Evolutionary conservation across 2,329 filamentous ascomycete species (phyloP), one percentile per base, ranked within the genome.

Genomic region (Trichophyton mentagrophytes): DNA sequence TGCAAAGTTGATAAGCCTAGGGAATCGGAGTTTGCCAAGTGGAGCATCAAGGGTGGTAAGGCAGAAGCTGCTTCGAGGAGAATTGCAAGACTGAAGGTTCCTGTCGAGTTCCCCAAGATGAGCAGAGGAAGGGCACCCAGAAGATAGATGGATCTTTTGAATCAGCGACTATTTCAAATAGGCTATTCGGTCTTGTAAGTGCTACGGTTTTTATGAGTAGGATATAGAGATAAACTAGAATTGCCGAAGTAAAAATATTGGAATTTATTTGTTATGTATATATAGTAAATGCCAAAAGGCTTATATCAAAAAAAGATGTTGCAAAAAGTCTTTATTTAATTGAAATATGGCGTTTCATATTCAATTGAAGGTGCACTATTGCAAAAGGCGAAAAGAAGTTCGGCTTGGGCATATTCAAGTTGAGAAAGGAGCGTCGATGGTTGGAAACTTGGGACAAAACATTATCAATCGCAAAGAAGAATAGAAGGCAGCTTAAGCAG

Each of bases 71-170:
- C 74, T 20, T 70, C 72, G 8, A 71, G 69, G 58, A 75, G 80
- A 62, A 76, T 91, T 57, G 90, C 88, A 11, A 84, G 84, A 66
- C 76, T 97, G 67, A 83, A 81, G 67, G 73, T 96, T 64, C 93
- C 93, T 2, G 76, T 96, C 55, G 81, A 85, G 62, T 96, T 96
- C 71, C 93, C 92, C 1, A 90, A 87, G 76, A 70, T 75, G 56
- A 76, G 68, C 69, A 74, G 69, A 66, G 72, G 70, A 63, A 74
- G 69, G 63, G 68, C 15, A 15, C 22, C 38, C 6, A 49, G 38
- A 27, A 56, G n/a, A 30, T 56, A 56, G 53, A 20, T 38, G 6
- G 22, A 27, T 27, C 2, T 22, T 25, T 51, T 15, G 46, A 22
- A 15, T 13, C 40, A 51, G 11, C n/a, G 9, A 11, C 20, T 51